Conservation (phyloP, 2,329 filamentous ascomycete species). For the Diplodia corticola region DNA sequence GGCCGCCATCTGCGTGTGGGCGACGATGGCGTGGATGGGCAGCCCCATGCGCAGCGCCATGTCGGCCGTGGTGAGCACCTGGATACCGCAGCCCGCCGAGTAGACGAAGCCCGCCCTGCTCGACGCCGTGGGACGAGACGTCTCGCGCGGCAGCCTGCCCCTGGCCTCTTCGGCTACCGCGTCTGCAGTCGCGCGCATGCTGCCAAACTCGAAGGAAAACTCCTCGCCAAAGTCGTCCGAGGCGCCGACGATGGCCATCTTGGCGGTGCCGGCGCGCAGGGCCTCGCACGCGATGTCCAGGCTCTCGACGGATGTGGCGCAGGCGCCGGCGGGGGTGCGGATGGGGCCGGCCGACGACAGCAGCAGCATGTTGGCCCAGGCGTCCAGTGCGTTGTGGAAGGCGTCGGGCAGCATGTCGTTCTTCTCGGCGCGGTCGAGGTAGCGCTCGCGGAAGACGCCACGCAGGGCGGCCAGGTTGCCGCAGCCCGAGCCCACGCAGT, state of each 20-base stretch:
- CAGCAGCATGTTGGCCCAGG: constrained; percentile 49
- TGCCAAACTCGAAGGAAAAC: constrained; percentile 35
- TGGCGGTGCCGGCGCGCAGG: constrained; percentile 35
- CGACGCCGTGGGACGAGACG: constrained; percentile 39
- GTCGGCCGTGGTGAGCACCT: constrained; percentile 37
- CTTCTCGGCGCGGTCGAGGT: constrained; percentile 34
- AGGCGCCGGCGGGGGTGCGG: constrained; percentile 41
- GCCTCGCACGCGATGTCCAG: constrained; percentile 40
- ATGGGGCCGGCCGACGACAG: constrained; percentile 39
- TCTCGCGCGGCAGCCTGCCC: constrained; percentile 35
- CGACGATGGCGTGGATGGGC: constrained; percentile 41
- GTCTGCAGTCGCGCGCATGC: constrained; percentile 42
- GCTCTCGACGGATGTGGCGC: constrained; percentile 42
- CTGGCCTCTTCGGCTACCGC: constrained; percentile 31
- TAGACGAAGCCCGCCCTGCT: constrained; percentile 44
- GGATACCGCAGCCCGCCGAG: constrained; percentile 40
- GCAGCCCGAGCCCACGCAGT: constrained; percentile 37
- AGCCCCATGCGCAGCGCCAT: constrained; percentile 40
- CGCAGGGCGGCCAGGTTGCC: constrained; percentile 32
- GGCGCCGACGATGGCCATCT: constrained; percentile 39
- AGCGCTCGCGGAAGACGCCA: constrained; percentile 36
- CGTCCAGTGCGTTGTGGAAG: constrained; percentile 39
- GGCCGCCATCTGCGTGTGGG: constrained; percentile 35
- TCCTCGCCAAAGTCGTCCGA: constrained; percentile 39
- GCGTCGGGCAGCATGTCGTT: constrained; percentile 41